phyloP scores from a whole-genome alignment of 2,329 filamentous ascomycete species.

The Microcyclospora tardicrescens region DNA sequence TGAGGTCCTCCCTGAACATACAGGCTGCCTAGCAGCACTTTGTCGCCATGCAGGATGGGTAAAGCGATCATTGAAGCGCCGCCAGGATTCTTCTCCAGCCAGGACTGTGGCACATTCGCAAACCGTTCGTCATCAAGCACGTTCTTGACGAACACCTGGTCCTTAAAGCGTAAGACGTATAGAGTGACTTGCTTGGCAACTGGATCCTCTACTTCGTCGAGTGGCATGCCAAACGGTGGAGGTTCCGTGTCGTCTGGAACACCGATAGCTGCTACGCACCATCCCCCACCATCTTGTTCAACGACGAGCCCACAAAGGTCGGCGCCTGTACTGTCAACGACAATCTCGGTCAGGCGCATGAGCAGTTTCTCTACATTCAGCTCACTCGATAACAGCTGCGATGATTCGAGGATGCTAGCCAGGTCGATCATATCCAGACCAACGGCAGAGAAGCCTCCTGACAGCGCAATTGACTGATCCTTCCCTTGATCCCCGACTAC shows the following conservation, averaged over 20 bases:
- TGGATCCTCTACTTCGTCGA: slow-evolving; percentile 49
- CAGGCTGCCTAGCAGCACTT: slow-evolving; percentile 57
- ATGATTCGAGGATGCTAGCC: slow-evolving; percentile 64
- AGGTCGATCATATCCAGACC: slow-evolving; percentile 70
- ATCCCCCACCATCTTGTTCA: slow-evolving; percentile 51
- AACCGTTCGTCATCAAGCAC: slow-evolving; percentile 65
- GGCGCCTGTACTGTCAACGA: slow-evolving; percentile 63
- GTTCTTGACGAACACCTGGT: slow-evolving; percentile 62
- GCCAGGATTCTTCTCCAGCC: slow-evolving; percentile 53
- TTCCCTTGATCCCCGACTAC: neutral
- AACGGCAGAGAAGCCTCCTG: slow-evolving; percentile 52
- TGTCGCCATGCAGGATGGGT: slow-evolving; percentile 60
- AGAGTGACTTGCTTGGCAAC: slow-evolving; percentile 67
- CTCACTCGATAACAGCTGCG: slow-evolving; percentile 68
- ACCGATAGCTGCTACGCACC: slow-evolving; percentile 63
- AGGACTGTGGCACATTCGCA: slow-evolving; percentile 57
- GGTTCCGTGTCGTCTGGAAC: slow-evolving; percentile 58
- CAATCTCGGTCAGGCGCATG: slow-evolving; percentile 70
- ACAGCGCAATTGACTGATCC: slow-evolving; percentile 23
- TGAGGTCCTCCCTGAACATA: slow-evolving; percentile 65
- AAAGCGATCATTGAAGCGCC: slow-evolving; percentile 69
- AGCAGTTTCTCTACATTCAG: slow-evolving; percentile 62
- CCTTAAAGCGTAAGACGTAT: slow-evolving; percentile 64
- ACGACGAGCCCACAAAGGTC: slow-evolving; percentile 62
- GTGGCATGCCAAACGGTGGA: slow-evolving; percentile 51